These are phyloP conservation scores for Chlorella sp. DNA, from an alignment of 139 green algal genomes.

Conservation along the genomic window DNA sequence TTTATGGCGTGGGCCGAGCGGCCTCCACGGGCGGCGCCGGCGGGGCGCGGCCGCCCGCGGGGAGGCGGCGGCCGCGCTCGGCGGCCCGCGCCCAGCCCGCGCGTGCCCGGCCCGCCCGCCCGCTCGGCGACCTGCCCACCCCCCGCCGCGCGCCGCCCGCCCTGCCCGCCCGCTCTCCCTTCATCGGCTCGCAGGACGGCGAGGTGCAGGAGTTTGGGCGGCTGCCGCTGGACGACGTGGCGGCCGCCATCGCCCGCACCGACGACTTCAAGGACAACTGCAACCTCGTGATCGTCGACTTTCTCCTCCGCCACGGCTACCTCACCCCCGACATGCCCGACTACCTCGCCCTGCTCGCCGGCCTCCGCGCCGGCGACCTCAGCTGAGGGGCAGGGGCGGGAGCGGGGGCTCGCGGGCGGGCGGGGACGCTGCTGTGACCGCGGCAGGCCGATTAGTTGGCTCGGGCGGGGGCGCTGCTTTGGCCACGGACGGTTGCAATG, in stretches of 20 bases:
- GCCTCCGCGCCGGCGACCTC: too few species aligned
- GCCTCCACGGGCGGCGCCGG: slow-evolving; percentile 39
- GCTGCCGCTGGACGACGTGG: slow-evolving; percentile 68
- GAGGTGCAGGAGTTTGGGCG: slow-evolving; percentile 89
- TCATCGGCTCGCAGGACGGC: slow-evolving; percentile 30
- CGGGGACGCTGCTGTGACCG: too few species aligned
- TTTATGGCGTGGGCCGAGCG: background rate
- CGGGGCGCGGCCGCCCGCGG: background rate
- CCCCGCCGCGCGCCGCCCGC: background rate
- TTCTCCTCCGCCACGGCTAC: slow-evolving; percentile 67
- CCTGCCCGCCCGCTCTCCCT: background rate
- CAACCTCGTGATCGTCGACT: slow-evolving; percentile 89
- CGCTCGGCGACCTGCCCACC: background rate
- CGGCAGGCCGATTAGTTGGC: too few species aligned
- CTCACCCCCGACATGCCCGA: slow-evolving; percentile 61
- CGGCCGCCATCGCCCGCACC: slow-evolving; percentile 50
- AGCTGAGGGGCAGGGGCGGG: too few species aligned
- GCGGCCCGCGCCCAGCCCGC: too few species aligned
- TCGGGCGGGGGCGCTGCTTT: too few species aligned
- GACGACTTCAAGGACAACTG: slow-evolving; percentile 96
- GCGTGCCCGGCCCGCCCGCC: background rate
- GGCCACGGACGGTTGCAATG: too few species aligned
- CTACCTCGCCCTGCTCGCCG: slow-evolving; percentile 71
- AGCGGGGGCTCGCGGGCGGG: too few species aligned
- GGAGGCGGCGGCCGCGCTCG: background rate